phyloP scores from a whole-genome alignment of 805 yeast species.

The Ascoidea asiatica region DNA sequence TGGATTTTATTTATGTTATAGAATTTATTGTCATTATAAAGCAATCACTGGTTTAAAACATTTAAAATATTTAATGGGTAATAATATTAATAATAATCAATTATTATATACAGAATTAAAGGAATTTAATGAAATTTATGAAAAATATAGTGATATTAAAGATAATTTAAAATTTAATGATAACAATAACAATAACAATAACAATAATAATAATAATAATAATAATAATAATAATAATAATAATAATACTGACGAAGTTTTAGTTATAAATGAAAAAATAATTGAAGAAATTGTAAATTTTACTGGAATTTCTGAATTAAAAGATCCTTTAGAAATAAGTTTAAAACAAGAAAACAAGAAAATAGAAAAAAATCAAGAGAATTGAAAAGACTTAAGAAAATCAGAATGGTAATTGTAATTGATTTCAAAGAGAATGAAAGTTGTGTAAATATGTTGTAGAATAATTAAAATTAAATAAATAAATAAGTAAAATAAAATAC shows the following conservation, averaged over 20 bases:
- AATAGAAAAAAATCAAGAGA: too few species aligned
- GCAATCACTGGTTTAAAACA: conserved; percentile 28
- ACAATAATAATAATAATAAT: background rate
- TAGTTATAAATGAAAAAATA: conserved; percentile 3
- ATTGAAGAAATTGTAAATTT: conserved; percentile 3
- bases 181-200: background rate
- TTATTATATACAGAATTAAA: background rate
- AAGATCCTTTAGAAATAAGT: conserved; percentile 23
- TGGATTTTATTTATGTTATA: conserved; percentile 29
- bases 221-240: background rate
- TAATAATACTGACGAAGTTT: too few species aligned
- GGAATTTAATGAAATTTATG: conserved; percentile 1
- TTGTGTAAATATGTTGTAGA: too few species aligned
- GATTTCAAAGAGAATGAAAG: too few species aligned
- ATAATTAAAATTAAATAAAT: too few species aligned
- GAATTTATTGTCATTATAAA: conserved; percentile 30
- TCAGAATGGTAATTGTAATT: too few species aligned
- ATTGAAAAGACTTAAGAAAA: too few species aligned
- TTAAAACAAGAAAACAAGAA: conserved; percentile 22
- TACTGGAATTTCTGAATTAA: conserved; percentile 17
- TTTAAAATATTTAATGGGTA: conserved; percentile 24
- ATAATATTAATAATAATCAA: background rate
- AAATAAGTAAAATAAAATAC: too few species aligned
- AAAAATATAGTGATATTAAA: background rate
- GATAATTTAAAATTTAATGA: background rate